Base-by-base conservation (phyloP, 371 early-diverging fungal genomes). In the Mucor saturninus region DNA sequence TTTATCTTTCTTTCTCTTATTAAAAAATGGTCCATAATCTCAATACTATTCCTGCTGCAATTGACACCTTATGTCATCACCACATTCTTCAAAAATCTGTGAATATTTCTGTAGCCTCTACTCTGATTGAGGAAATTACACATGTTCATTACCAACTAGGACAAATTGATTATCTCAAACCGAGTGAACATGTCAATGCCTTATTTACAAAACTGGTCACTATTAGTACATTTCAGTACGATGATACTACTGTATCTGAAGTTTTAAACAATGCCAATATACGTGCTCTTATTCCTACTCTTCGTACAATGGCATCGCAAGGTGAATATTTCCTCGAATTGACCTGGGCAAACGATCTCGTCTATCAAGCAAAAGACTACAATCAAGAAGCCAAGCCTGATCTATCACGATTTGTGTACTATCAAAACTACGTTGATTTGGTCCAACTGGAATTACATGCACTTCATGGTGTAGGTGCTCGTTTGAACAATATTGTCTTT, bases 391-490 rank as follows among this genome's bases (percentile, higher is more conserved):
- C 31, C 4, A 40, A 38, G 31, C 57, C 57, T 7, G 29, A 45
- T 28, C 21, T 74, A 13, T 48, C 64, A 5, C 35, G 56, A 7
- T 81, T 81, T 54, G 65, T 71, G 2, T 79, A 81, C 43, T 71
- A 72, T 42, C 56, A 73, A 35, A 79, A 81, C 37, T 81, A 81
- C 52, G 49, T 62, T 0, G 72, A 69, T 10, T 65, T 81, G 40
- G 71, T 75, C 6, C 42, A 69, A 8, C 48, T 81, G 7, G 82
- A 81, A 49, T 45, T 69, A 5, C 60, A 69, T 49, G 71, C 75
- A 3, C 58, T 79, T n/a, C 53, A 62, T 15, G 75, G 75, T 8
- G 66, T 73, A 0, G 62, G 67, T 14, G 75, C 74, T 4, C 32
- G 31, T 1, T 39, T 75, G 10, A 32, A 45, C 1, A 65, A 56